Evolutionary conservation across 495 filamentous ascomycete genomes (phyloP).

Genomic region (Penicillium fimorum): DNA sequence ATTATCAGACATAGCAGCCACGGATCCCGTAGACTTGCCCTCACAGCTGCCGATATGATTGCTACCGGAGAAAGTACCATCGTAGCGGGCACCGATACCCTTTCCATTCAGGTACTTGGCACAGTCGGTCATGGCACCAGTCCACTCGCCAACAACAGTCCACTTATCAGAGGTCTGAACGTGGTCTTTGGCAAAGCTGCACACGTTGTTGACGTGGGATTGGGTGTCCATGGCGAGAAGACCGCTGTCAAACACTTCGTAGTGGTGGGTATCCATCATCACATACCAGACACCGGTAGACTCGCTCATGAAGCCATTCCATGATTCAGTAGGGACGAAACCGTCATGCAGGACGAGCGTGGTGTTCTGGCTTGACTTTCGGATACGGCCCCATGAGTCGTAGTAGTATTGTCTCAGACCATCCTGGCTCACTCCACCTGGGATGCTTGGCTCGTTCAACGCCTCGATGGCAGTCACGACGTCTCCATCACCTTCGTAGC

Average conservation of each 20-base stretch:
- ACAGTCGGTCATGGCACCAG: constrained; percentile 70
- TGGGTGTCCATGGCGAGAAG: constrained; percentile 50
- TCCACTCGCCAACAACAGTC: constrained; percentile 71
- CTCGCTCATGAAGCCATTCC: constrained; percentile 70
- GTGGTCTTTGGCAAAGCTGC: constrained; percentile 44
- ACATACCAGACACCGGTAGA: constrained; percentile 54
- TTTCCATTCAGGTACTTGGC: constrained; percentile 70
- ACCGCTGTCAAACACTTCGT: constrained; percentile 63
- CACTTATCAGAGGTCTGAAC: constrained; percentile 63
- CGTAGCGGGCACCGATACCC: constrained; percentile 67
- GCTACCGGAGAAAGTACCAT: constrained; percentile 55
- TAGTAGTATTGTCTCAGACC: constrained; percentile 62
- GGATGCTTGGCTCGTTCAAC: constrained; percentile 65
- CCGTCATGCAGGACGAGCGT: constrained; percentile 67
- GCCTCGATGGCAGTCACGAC: constrained; percentile 70
- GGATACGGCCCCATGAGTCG: constrained; percentile 56
- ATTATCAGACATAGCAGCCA: constrained; percentile 46
- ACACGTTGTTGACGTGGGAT: constrained; percentile 52
- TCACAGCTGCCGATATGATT: constrained; percentile 56
- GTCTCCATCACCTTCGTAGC: constrained; percentile 60
- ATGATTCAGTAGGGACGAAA: constrained; percentile 59
- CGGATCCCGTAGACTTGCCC: constrained; percentile 56
- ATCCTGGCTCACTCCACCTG: constrained; percentile 52
- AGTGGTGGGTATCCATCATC: constrained; percentile 68
- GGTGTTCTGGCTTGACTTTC: constrained; percentile 48